Conservation (phyloP, 768 basidiomycete species). For the Roridomyces roridus region DNA sequence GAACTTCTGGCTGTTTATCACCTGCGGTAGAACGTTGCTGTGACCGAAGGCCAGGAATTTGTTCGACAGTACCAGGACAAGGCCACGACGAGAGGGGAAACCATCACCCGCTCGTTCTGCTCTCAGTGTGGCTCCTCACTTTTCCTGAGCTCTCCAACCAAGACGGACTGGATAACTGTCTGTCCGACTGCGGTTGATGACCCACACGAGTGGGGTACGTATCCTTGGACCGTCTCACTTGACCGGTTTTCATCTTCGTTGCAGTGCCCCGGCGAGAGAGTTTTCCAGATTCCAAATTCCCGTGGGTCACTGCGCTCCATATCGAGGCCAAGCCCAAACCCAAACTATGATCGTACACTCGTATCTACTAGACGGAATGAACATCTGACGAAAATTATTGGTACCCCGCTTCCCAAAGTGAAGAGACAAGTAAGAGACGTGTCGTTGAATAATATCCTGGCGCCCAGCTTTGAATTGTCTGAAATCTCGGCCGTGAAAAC, state of each 20-base stretch:
- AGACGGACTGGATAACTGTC: constrained; percentile 6
- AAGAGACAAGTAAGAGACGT: no score
- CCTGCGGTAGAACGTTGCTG: constrained; percentile 26
- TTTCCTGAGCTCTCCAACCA: constrained; percentile 23
- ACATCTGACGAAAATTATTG: no score
- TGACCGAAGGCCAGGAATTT: constrained; percentile 28
- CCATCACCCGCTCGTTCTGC: constrained; percentile 33
- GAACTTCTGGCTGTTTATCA: neutral
- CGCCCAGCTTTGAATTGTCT: no score
- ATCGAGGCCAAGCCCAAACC: constrained; percentile 9
- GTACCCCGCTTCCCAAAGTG: no score
- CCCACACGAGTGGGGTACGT: neutral
- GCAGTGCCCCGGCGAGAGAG: constrained; percentile 18
- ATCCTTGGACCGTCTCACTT: neutral
- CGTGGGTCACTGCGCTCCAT: constrained; percentile 17
- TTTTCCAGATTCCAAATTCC: constrained; percentile 10
- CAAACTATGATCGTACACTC: no score
- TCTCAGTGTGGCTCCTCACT: constrained; percentile 30
- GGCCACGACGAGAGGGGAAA: constrained; percentile 27
- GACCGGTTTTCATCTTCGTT: neutral
- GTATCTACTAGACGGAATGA: no score
- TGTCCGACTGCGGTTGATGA: constrained; percentile 1
- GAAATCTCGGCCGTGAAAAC: no score
- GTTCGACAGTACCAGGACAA: constrained; percentile 29
- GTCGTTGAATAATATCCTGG: no score